A percentile compares a stretch with the other conserved stretches of the same genome.
Evolutionary conservation across 73 alveolate species (phyloP).

Genomic region (Tetrahymena elliotti): DNA sequence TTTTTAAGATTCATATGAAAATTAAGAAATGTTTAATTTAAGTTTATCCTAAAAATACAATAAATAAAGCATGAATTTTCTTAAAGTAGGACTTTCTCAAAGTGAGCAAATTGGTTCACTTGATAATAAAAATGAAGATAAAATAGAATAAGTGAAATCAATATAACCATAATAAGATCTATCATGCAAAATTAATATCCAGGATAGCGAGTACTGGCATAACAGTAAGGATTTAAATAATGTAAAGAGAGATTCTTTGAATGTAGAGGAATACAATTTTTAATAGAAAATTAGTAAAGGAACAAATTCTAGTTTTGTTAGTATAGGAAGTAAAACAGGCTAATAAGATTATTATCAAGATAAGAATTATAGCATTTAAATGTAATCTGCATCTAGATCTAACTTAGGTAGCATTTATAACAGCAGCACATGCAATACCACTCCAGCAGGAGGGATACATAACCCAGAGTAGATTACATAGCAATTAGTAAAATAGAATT

Average conservation of each 20-base stretch:
- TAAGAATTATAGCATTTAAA: neutral
- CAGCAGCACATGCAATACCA: neutral
- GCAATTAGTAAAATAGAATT: neutral
- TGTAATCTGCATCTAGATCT: neutral
- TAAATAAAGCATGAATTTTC: too few species aligned
- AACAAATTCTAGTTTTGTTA: neutral
- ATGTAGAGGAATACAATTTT: neutral
- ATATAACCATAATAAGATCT: too few species aligned
- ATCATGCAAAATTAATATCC: too few species aligned
- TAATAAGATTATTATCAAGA: neutral
- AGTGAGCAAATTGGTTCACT: neutral
- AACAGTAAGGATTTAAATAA: neutral
- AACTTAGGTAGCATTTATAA: neutral
- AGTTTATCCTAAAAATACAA: neutral
- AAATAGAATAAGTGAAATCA: neutral
- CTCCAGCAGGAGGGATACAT: neutral
- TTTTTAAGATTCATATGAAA: neutral
- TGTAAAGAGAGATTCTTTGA: neutral
- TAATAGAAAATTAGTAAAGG: neutral
- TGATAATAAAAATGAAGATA: neutral
- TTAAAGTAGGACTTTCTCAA: neutral
- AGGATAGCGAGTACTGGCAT: neutral
- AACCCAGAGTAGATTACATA: neutral
- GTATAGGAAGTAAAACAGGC: neutral
- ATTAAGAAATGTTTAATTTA: neutral